Percentiles rank a stretch among this genome's conserved stretches.
Evolutionary conservation across 352 stramenopile species (phyloP).

Genomic region (Phytophthora crassamura): DNA sequence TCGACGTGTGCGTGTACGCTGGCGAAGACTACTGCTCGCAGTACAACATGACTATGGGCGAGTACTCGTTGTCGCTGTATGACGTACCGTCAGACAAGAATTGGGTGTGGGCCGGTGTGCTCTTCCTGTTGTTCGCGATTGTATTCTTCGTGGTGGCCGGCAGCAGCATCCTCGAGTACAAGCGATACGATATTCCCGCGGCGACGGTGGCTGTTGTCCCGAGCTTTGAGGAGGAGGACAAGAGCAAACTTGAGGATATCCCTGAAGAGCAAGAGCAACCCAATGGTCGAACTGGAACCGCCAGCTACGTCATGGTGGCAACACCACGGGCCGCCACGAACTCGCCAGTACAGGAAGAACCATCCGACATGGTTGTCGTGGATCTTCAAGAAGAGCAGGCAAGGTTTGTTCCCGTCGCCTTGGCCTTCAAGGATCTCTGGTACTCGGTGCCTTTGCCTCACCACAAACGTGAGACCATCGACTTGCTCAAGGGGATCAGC

Average conservation of each 20-base stretch:
- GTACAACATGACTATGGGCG: conserved; percentile 37
- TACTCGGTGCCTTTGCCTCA: conserved; percentile 33
- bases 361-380: conserved; percentile 16
- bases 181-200: conserved; percentile 30
- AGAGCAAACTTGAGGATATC: conserved; percentile 10
- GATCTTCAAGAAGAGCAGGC: conserved; percentile 21
- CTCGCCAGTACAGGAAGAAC: background rate
- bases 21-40: conserved; percentile 34
- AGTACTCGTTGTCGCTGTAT: conserved; percentile 39
- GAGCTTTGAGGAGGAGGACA: conserved; percentile 9
- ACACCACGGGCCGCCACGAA: conserved; percentile 12
- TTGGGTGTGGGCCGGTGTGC: conserved; percentile 35
- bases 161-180: conserved; percentile 34
- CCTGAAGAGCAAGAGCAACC: conserved; percentile 10
- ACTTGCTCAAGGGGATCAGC: too few relatives aligned
- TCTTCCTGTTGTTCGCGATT: conserved; percentile 28
- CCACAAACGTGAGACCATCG: conserved; percentile 41
- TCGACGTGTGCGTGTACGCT: conserved; percentile 37
- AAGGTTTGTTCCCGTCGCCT: conserved; percentile 33
- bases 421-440: conserved; percentile 47
- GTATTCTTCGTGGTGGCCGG: conserved; percentile 34
- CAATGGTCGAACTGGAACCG: background rate
- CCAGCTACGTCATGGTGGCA: conserved; percentile 20
- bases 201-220: conserved; percentile 16
- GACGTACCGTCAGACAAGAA: conserved; percentile 35